phyloP scores from a whole-genome alignment of 2,329 filamentous ascomycete species.

The Fusarium beomiforme region DNA sequence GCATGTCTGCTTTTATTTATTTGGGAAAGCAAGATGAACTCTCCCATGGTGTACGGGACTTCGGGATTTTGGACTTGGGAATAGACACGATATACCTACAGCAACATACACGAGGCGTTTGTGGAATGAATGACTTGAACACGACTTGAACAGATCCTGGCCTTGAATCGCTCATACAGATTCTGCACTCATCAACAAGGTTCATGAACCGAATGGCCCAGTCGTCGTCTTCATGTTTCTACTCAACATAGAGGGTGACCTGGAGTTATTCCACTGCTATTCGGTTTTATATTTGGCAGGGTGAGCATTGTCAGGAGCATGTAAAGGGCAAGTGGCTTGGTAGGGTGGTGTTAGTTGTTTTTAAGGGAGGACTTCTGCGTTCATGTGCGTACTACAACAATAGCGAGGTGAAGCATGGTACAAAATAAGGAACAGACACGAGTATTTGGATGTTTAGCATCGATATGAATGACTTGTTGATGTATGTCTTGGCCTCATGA shows the following conservation, averaged over 20 bases:
- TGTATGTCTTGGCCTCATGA: not conserved
- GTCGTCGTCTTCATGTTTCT: not conserved
- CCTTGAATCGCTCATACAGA: not conserved
- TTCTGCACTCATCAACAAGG: not conserved
- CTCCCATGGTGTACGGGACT: conserved; percentile 18
- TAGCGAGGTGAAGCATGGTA: conserved; percentile 11
- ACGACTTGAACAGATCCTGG: not conserved
- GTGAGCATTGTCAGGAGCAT: not conserved
- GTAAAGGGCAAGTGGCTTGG: not conserved
- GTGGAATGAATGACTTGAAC: conserved; percentile 12
- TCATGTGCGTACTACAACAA: not conserved
- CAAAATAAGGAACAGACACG: conserved; percentile 9
- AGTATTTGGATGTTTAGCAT: not conserved
- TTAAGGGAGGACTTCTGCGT: not conserved
- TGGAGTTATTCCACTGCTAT: not conserved
- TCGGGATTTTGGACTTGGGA: conserved; percentile 7
- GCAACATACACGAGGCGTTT: conserved; percentile 46
- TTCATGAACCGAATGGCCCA: not conserved
- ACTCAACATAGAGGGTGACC: not conserved
- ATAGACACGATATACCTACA: conserved; percentile 44
- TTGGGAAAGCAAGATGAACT: not conserved
- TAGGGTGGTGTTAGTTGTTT: not conserved
- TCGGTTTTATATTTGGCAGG: not conserved
- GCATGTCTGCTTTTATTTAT: conserved; percentile 2
- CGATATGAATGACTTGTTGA: not conserved